Percentiles rank a stretch among this genome's conserved stretches.
phyloP scores from a whole-genome alignment of 345 rosid species.

The Combretum micranthum region DNA sequence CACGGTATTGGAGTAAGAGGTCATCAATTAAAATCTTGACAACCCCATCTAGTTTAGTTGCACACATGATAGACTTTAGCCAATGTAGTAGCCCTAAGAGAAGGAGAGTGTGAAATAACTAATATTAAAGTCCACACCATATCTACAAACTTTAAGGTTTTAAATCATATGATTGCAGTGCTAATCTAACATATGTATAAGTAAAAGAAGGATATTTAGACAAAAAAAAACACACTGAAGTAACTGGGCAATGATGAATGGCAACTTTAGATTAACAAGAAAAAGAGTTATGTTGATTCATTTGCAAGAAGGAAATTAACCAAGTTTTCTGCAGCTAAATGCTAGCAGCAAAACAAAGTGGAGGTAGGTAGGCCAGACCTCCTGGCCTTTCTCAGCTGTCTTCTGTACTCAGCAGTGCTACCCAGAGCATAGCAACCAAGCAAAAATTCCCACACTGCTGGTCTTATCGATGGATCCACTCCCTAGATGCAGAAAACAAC shows the following conservation, averaged over 20 bases:
- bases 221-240: neutral
- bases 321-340: constrained; percentile 4
- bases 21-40: too few species aligned
- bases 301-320: constrained; percentile 6
- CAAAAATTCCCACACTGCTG: constrained; percentile 94
- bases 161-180: too few species aligned
- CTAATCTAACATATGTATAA: too few species aligned
- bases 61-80: too few species aligned
- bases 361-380: constrained; percentile 37
- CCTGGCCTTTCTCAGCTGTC: constrained; percentile 63
- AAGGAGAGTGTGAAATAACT: too few species aligned
- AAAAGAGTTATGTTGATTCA: constrained; percentile 3
- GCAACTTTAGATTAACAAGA: neutral
- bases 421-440: constrained; percentile 79
- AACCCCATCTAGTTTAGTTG: too few species aligned
- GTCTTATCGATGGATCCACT: constrained; percentile 81
- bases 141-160: too few species aligned
- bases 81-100: too few species aligned
- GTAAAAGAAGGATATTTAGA: too few species aligned
- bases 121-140: too few species aligned
- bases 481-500: constrained; percentile 46
- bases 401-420: constrained; percentile 71
- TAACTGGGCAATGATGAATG: neutral
- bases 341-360: neutral
- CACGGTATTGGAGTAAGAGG: too few species aligned